phyloP scores from a whole-genome alignment of 2,329 filamentous ascomycete species.

The Aspergillus fischeri region DNA sequence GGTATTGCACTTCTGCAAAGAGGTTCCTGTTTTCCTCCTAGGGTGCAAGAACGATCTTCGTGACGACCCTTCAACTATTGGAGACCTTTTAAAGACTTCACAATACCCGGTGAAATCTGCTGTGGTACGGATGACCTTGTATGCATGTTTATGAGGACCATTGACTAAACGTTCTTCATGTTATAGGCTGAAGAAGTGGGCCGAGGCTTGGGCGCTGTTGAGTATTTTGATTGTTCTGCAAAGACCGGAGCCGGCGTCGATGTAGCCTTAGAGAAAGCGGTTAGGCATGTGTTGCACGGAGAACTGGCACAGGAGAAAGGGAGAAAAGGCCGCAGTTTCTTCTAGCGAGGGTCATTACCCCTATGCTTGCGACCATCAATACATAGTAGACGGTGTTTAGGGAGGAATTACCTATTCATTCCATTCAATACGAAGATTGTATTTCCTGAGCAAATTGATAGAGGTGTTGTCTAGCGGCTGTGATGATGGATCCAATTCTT shows the following conservation, averaged over 20 bases:
- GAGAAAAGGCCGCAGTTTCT: too few relatives aligned
- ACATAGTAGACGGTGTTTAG: too few relatives aligned
- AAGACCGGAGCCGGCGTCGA: slow-evolving; percentile 98
- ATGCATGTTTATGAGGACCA: slow-evolving; percentile 8
- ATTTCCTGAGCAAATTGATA: too few relatives aligned
- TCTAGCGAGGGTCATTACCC: too few relatives aligned
- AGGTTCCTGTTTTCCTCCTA: slow-evolving; percentile 96
- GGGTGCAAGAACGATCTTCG: slow-evolving; percentile 99
- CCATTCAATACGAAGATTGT: too few relatives aligned
- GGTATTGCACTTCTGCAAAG: slow-evolving; percentile 98
- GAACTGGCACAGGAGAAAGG: too few relatives aligned
- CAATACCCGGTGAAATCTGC: slow-evolving; percentile 96
- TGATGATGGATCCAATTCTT: too few relatives aligned
- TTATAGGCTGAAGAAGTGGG: slow-evolving; percentile 84
- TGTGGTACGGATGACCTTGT: slow-evolving; percentile 64
- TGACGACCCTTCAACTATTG: slow-evolving; percentile 95
- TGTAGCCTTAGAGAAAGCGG: slow-evolving; percentile 78
- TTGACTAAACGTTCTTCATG: not conserved
- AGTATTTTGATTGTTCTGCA: slow-evolving; percentile 99
- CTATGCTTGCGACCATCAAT: too few relatives aligned
- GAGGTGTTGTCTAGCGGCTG: too few relatives aligned
- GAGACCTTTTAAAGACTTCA: slow-evolving; percentile 98
- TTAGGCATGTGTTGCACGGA: too few relatives aligned
- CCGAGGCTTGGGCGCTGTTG: slow-evolving; percentile 88
- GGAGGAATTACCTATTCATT: too few relatives aligned